A percentile compares a stretch with the other conserved stretches of the same genome.
Conservation (phyloP, 352 stramenopile genomes). For the Globisporangium middletonii region DNA sequence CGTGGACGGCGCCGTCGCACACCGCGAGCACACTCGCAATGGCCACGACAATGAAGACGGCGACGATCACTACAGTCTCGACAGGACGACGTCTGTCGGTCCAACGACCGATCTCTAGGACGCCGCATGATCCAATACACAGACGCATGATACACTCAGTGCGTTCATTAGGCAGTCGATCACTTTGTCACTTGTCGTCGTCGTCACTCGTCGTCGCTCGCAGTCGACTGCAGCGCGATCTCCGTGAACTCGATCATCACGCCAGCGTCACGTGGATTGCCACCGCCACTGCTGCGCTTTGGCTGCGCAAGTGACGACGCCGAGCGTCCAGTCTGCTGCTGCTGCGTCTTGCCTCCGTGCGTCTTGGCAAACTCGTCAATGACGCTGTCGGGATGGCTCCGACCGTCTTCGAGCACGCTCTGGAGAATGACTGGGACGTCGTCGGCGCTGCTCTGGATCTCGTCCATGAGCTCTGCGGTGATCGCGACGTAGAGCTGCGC, state of each 20-base stretch:
- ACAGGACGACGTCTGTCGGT: too few relatives aligned
- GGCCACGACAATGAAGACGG: too few relatives aligned
- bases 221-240: conserved; percentile 43
- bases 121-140: too few relatives aligned
- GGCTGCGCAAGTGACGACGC: background rate
- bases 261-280: background rate
- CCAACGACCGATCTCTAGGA: too few relatives aligned
- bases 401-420: conserved; percentile 40
- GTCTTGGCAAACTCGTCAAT: conserved; percentile 30
- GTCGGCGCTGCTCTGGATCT: conserved; percentile 32
- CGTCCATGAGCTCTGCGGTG: conserved; percentile 28
- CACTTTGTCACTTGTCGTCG: conserved; percentile 8
- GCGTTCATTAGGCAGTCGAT: conserved; percentile 15
- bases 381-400: conserved; percentile 25
- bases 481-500: conserved; percentile 44
- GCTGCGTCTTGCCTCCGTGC: background rate
- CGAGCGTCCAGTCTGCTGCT: background rate
- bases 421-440: conserved; percentile 62
- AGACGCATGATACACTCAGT: background rate
- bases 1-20: too few relatives aligned
- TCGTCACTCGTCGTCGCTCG: conserved; percentile 1
- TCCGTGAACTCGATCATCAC: conserved; percentile 54
- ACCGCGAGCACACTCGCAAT: too few relatives aligned
- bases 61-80: too few relatives aligned
- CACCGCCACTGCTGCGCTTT: conserved; percentile 4